These are phyloP conservation scores for Rhynchosporium graminicola DNA, from an alignment of 2,329 filamentous ascomycete species.

Conservation along the genomic window DNA sequence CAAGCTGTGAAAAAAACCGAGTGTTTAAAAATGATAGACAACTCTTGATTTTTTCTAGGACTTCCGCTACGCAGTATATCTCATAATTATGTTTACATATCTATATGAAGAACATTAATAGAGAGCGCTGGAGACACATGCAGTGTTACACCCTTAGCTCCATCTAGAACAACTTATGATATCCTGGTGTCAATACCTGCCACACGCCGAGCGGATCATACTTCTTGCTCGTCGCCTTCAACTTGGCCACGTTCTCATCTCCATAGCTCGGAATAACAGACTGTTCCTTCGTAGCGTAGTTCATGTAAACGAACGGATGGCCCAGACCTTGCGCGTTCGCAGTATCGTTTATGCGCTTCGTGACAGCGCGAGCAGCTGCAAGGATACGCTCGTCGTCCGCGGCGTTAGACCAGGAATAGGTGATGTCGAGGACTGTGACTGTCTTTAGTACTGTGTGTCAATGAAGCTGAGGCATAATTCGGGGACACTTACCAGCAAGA, in stretches of 20 bases:
- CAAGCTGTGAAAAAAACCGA: too few species aligned
- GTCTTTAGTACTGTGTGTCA: background rate
- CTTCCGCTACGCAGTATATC: too few species aligned
- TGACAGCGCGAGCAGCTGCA: conserved; percentile 33
- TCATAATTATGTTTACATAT: too few species aligned
- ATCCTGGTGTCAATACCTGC: conserved; percentile 18
- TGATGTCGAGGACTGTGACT: conserved; percentile 18
- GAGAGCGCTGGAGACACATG: background rate
- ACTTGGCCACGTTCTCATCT: conserved; percentile 41
- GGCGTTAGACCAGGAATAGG: conserved; percentile 37
- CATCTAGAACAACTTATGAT: conserved; percentile 11
- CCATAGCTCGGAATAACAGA: conserved; percentile 43
- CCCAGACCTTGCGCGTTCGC: conserved; percentile 41
- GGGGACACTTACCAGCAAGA: conserved; percentile 17
- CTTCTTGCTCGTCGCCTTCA: conserved; percentile 39
- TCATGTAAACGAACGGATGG: conserved; percentile 45
- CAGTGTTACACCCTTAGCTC: background rate
- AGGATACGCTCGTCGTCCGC: conserved; percentile 42
- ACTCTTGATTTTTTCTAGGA: too few species aligned
- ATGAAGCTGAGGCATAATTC: background rate
- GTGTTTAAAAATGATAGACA: too few species aligned
- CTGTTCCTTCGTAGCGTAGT: conserved; percentile 44
- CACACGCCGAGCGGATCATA: conserved; percentile 44
- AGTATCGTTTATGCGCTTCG: conserved; percentile 36
- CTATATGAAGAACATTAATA: too few species aligned